Conservation (phyloP, 1,284 basidiomycete genomes). For the Pseudozyma sp. region DNA sequence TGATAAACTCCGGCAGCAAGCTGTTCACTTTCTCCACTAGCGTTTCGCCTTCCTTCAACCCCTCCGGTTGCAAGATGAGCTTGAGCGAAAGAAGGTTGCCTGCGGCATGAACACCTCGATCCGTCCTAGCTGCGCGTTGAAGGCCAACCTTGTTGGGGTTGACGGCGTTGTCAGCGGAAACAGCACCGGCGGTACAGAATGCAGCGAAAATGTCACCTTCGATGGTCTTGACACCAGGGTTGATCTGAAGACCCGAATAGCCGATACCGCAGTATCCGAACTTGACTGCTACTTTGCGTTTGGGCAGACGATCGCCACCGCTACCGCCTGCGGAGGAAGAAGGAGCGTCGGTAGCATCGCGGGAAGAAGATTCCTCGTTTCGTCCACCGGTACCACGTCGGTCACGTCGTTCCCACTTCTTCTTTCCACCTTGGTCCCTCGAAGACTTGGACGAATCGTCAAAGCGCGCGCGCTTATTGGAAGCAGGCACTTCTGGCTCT, state of each 20-base stretch:
- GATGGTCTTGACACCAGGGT: conserved; percentile 79
- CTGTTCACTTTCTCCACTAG: conserved; percentile 84
- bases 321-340: conserved; percentile 1
- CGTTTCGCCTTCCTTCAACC: conserved; percentile 42
- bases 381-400: conserved; percentile 35
- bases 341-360: not conserved
- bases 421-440: not conserved
- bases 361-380: not conserved
- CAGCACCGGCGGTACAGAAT: conserved; percentile 86
- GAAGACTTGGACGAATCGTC: conserved; percentile 6
- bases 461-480: conserved; percentile 30
- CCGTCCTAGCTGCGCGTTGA: conserved; percentile 90
- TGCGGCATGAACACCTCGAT: conserved; percentile 96
- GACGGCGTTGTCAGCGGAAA: conserved; percentile 90
- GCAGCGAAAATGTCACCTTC: conserved; percentile 91
- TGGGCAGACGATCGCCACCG: conserved; percentile 69
- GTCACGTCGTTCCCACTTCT: conserved; percentile 44
- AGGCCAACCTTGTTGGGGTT: conserved; percentile 90
- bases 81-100: conserved; percentile 79
- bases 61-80: conserved; percentile 70
- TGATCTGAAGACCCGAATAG: conserved; percentile 93
- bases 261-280: conserved; percentile 74
- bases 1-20: conserved; percentile 86
- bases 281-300: conserved; percentile 73
- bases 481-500: not conserved